phyloP scores from a whole-genome alignment of 139 green algal species.

The Auxenochlorella pyrenoidosa region DNA sequence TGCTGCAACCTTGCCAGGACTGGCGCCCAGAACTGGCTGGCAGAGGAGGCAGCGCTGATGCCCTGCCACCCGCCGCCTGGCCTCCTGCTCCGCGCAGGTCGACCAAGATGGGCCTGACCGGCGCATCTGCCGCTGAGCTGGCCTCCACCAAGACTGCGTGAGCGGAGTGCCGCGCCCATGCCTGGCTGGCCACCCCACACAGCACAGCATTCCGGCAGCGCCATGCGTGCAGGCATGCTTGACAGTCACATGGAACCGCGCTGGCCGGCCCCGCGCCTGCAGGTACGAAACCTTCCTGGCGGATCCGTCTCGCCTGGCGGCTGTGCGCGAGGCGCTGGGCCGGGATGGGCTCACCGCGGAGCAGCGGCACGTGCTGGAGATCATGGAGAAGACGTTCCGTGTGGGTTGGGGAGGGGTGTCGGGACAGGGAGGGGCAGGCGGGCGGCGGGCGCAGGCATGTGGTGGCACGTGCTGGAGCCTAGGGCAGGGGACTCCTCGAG shows the following conservation, averaged over 20 bases:
- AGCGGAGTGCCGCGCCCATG: no score
- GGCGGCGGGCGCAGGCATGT: not conserved
- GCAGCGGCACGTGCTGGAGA: constrained; percentile 62
- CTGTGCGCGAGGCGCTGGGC: constrained; percentile 49
- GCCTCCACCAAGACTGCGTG: constrained; percentile 66
- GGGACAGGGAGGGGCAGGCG: not conserved
- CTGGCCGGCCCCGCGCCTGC: no score
- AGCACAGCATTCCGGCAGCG: no score
- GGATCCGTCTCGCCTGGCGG: constrained; percentile 55
- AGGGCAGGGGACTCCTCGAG: not conserved
- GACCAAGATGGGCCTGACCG: constrained; percentile 52
- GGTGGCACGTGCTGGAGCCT: no score
- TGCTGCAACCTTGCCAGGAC: not conserved
- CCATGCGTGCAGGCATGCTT: no score
- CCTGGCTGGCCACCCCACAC: no score
- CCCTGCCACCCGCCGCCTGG: not conserved
- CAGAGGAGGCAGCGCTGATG: not conserved
- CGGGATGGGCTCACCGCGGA: constrained; percentile 38
- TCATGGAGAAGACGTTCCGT: constrained; percentile 72
- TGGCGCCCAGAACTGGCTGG: no score
- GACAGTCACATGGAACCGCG: no score
- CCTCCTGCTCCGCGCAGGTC: not conserved
- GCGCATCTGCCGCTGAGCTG: constrained; percentile 57
- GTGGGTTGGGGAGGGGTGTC: not conserved
- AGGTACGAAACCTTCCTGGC: constrained; percentile 73